Conservation (phyloP, 2,329 filamentous ascomycete genomes). For the Ascochyta fabae region DNA sequence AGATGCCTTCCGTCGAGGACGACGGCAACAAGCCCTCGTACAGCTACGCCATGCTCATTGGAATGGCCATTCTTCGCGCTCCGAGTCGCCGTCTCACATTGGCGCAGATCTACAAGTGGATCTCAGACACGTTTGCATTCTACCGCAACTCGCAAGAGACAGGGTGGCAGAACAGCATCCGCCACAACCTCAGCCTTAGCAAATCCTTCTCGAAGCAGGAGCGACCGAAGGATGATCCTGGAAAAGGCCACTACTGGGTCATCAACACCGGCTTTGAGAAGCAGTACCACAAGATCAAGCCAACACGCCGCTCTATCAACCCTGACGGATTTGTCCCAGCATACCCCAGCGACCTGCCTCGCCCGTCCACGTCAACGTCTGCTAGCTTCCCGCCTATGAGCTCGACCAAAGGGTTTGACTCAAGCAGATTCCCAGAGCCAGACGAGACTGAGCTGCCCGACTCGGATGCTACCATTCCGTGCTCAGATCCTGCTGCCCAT, state of each 20-base stretch:
- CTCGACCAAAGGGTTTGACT: constrained; percentile 55
- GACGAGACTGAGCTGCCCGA: constrained; percentile 55
- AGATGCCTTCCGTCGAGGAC: constrained; percentile 83
- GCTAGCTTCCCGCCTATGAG: constrained; percentile 44
- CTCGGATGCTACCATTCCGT: constrained; percentile 60
- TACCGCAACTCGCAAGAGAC: constrained; percentile 79
- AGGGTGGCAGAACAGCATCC: constrained; percentile 99
- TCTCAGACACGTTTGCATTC: constrained; percentile 91
- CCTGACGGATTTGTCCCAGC: constrained; percentile 44
- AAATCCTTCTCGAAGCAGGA: constrained; percentile 97
- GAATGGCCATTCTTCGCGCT: constrained; percentile 93
- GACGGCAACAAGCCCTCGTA: constrained; percentile 88
- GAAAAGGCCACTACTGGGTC: constrained; percentile 97
- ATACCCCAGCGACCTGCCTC: constrained; percentile 41
- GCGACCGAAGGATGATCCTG: constrained; percentile 93
- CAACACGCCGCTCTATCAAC: constrained; percentile 62
- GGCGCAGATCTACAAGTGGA: constrained; percentile 98
- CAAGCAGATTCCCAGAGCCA: constrained; percentile 58
- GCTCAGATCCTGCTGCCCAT: constrained; percentile 57
- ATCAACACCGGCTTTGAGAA: constrained; percentile 90
- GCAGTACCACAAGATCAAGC: constrained; percentile 89
- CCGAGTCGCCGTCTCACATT: constrained; percentile 84
- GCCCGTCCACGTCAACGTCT: constrained; percentile 50
- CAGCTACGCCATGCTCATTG: constrained; percentile 94
- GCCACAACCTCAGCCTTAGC: constrained; percentile 95